Percentiles rank a stretch among this genome's conserved stretches.
These are phyloP conservation scores for Pseudomicrostroma phylloplanum DNA, from an alignment of 1,284 basidiomycete species.

Conservation along the genomic window DNA sequence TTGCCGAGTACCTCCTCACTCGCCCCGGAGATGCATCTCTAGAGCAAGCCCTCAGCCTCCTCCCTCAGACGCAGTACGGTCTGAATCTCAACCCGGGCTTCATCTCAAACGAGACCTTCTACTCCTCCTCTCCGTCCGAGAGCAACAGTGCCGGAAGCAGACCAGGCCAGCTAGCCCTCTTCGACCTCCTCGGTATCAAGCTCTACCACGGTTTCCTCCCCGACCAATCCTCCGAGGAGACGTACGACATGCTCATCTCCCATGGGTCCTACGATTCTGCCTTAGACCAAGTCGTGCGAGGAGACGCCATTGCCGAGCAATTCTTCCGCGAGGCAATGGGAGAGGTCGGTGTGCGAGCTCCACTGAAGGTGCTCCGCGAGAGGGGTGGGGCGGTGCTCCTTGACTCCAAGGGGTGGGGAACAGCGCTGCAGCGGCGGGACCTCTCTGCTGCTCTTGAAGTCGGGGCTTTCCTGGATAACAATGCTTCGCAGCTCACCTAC, in stretches of 20 bases:
- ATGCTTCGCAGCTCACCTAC: conserved; percentile 77
- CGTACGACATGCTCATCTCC: conserved; percentile 4
- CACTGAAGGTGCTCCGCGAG: background rate
- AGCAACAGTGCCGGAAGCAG: background rate
- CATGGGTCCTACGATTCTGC: conserved; percentile 16
- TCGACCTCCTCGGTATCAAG: background rate
- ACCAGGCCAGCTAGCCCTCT: background rate
- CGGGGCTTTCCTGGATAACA: conserved; percentile 59
- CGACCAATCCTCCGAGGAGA: background rate
- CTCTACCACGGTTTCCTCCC: conserved; percentile 13
- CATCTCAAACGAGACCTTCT: conserved; percentile 28
- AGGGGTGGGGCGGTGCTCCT: background rate
- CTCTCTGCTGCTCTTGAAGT: conserved; percentile 23
- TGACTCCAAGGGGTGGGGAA: conserved; percentile 10
- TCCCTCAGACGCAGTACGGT: conserved; percentile 73
- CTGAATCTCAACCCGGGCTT: conserved; percentile 37
- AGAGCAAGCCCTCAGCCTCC: conserved; percentile 68
- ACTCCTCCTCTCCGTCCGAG: conserved; percentile 13
- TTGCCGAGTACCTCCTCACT: conserved; percentile 71
- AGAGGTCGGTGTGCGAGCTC: background rate
- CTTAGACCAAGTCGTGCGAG: conserved; percentile 4
- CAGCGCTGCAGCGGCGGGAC: conserved; percentile 16
- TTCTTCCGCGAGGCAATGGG: conserved; percentile 4
- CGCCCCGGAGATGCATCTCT: conserved; percentile 50
- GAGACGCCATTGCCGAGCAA: background rate